phyloP scores from a whole-genome alignment of 2,329 filamentous ascomycete species.

The Lasiodiplodia gonubiensis region DNA sequence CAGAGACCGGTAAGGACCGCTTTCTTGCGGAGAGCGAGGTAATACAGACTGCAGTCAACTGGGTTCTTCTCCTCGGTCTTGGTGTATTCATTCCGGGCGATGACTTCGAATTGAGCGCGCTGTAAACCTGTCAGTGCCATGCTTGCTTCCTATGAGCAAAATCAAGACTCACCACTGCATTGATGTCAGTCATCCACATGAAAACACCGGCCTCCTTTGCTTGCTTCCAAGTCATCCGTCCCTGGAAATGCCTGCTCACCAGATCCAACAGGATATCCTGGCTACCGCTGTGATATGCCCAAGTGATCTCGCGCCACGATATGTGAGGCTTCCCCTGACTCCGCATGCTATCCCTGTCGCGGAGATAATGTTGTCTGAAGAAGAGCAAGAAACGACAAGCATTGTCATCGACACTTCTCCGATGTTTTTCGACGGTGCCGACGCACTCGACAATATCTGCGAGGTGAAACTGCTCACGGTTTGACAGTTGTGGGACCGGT shows the following conservation, averaged over 20 bases:
- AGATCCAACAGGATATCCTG: constrained; percentile 91
- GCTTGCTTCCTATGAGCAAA: not conserved
- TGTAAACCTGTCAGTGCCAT: constrained; percentile 41
- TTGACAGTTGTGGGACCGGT: constrained; percentile 78
- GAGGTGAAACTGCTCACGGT: constrained; percentile 83
- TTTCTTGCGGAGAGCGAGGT: constrained; percentile 90
- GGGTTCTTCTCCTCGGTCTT: constrained; percentile 87
- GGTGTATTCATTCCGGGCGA: constrained; percentile 92
- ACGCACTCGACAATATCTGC: constrained; percentile 85
- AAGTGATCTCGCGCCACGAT: constrained; percentile 76
- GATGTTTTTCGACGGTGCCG: constrained; percentile 82
- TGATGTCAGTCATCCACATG: constrained; percentile 86
- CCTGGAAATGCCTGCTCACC: constrained; percentile 78
- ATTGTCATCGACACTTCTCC: constrained; percentile 88
- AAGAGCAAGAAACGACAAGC: constrained; percentile 86
- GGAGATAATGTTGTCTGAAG: constrained; percentile 79
- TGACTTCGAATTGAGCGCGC: constrained; percentile 81
- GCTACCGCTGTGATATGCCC: constrained; percentile 82
- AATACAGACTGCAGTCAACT: constrained; percentile 87
- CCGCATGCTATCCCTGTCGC: constrained; percentile 45
- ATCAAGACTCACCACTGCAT: constrained; percentile 68
- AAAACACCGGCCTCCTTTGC: constrained; percentile 88
- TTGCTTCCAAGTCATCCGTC: constrained; percentile 80
- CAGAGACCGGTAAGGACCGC: constrained; percentile 87
- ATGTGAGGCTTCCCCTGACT: constrained; percentile 64